Evolutionary conservation across 495 filamentous ascomycete genomes (phyloP), one percentile per base, ranked within the genome.

Genomic region (Aspergillus cavernicola): DNA sequence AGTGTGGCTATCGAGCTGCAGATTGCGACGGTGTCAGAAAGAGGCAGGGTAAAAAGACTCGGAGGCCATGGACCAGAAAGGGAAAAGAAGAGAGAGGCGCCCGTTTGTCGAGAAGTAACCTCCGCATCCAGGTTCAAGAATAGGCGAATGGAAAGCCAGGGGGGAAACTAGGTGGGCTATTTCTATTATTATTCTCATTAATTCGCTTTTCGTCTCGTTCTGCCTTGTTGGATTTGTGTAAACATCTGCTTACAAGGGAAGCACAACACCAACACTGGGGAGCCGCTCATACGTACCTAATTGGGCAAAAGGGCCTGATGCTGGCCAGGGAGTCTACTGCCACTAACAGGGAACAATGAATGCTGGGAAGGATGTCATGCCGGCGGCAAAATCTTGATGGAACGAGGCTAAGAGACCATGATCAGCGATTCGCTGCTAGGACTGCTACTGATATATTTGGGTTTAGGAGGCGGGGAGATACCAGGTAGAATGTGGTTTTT

Each of bases 371-470:
- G 45, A 58, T 61, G 53, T 60, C 59, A 59, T 50, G 54, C 59
- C 55, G 50, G 56, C 62, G 64, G 48, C 59, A 64, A 61, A 66
- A 62, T 52, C 53, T 51, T 53, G 55, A 44, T 55, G 52, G 52
- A 26, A 38, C 40, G 44, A 57, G 57, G 38, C 37, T 33, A 36
- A 20, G 44, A 51, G 39, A 22, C 22, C 29, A 28, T 11, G 49
- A 47, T 37, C 33, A 51, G 39, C 44, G 50, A 46, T 54, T 56
- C 52, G 59, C 59, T 53, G 54, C 33, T 39, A 33, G 32, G 43
- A 48, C 41, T 39, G 43, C 13, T n/a, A 26, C 19, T 53, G 29
- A 19, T 54, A 33, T 54, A 33, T 54, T 53, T 31, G 40, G 52
- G 52, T 31, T 33, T 54, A 16, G 24, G 42, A 39, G 24, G 35